These are phyloP conservation scores for Heliophila coronopifolia DNA, from an alignment of 441 rosid genomes.

Conservation along the genomic window DNA sequence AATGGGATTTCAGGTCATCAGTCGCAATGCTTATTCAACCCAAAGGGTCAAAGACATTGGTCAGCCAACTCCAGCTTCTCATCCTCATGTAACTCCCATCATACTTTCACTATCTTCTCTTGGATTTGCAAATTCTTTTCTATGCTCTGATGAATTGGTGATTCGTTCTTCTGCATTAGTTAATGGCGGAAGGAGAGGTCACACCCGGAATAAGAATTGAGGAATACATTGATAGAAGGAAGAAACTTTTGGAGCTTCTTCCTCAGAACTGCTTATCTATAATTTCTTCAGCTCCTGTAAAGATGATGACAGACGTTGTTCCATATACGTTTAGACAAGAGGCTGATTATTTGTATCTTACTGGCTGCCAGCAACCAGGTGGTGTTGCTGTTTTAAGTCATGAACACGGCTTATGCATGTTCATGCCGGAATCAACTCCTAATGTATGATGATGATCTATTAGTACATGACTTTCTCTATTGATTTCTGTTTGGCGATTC, in stretches of 20 bases:
- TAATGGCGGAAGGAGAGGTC: constrained; percentile 79
- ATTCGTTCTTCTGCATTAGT: constrained; percentile 29
- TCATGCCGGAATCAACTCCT: constrained; percentile 82
- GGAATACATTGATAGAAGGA: constrained; percentile 75
- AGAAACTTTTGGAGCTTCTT: constrained; percentile 64
- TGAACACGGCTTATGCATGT: constrained; percentile 86
- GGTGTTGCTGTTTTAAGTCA: constrained; percentile 76
- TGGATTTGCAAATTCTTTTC: not conserved
- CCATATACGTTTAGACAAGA: constrained; percentile 89
- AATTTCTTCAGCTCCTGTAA: constrained; percentile 75
- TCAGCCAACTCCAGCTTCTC: constrained; percentile 80
- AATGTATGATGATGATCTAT: constrained; percentile 45
- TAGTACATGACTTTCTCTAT: not conserved
- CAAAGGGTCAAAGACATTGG: constrained; percentile 51
- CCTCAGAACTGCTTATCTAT: constrained; percentile 75
- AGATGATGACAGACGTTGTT: constrained; percentile 97
- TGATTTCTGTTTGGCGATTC: not conserved
- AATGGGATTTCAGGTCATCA: constrained; percentile 41
- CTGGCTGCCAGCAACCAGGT: constrained; percentile 97
- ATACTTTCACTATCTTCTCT: constrained; percentile 1
- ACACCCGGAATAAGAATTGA: constrained; percentile 75
- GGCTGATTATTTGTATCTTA: constrained; percentile 73
- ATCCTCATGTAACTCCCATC: constrained; percentile 62
- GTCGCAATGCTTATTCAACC: constrained; percentile 46
- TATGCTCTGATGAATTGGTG: constrained; percentile 18